phyloP scores from a whole-genome alignment of 176 grass and related monocot genomes.

The Carex littledalei region DNA sequence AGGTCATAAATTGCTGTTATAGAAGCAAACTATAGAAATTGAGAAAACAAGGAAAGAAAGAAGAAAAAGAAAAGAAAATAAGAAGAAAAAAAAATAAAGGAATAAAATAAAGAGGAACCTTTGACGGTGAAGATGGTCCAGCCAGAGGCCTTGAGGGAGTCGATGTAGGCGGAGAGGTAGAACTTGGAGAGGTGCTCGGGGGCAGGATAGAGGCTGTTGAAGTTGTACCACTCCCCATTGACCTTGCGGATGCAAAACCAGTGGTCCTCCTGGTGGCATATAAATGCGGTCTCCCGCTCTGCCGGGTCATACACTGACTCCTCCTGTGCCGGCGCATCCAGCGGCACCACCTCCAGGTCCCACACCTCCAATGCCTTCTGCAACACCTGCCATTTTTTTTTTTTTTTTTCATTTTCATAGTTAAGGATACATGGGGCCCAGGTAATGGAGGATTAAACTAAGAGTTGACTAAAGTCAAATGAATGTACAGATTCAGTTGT shows the following conservation, averaged over 20 bases:
- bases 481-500: too few relatives aligned
- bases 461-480: too few relatives aligned
- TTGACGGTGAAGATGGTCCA: slow-evolving; percentile 89
- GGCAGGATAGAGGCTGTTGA: slow-evolving; percentile 94
- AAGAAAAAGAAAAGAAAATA: background rate
- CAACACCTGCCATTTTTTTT: slow-evolving; percentile 48
- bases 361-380: slow-evolving; percentile 93
- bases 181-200: slow-evolving; percentile 93
- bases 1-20: background rate
- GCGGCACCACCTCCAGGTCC: slow-evolving; percentile 83
- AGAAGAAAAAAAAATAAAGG: background rate
- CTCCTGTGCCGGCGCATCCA: slow-evolving; percentile 60
- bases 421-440: background rate
- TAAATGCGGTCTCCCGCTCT: slow-evolving; percentile 83
- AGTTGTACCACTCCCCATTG: slow-evolving; percentile 93
- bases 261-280: slow-evolving; percentile 89
- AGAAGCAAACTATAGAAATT: background rate
- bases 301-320: slow-evolving; percentile 56
- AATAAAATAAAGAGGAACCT: slow-evolving; percentile 17
- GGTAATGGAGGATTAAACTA: too few relatives aligned
- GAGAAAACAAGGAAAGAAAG: background rate
- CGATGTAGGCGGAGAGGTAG: slow-evolving; percentile 81
- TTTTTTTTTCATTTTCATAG: background rate
- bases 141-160: slow-evolving; percentile 82
- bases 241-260: slow-evolving; percentile 99